Conservation (phyloP, 2,329 filamentous ascomycete species). For the Trichoderma sp. region DNA sequence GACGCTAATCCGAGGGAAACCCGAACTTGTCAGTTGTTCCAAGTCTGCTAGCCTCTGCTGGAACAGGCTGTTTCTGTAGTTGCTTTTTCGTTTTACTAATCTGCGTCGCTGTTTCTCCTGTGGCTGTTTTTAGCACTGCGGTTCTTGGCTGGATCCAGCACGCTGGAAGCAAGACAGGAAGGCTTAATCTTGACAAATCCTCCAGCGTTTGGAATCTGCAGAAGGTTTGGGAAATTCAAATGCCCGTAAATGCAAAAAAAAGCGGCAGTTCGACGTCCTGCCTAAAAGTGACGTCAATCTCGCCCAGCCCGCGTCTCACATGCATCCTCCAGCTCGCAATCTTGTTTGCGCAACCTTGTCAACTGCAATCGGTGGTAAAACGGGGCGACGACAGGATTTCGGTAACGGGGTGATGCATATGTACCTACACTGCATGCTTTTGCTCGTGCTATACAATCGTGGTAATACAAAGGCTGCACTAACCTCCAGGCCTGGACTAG, state of each 20-base stretch:
- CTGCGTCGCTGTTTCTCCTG: background rate
- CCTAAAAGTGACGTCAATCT: constrained; percentile 1
- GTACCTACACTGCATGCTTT: background rate
- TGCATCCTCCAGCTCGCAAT: background rate
- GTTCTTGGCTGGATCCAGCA: background rate
- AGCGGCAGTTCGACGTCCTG: background rate
- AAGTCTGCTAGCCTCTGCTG: background rate
- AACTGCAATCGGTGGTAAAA: background rate
- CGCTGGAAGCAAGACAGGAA: background rate
- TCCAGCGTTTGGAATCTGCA: background rate
- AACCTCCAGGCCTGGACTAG: background rate
- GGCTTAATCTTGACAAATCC: background rate
- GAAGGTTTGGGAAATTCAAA: background rate
- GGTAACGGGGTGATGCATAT: background rate
- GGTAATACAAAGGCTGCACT: background rate
- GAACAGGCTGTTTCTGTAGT: background rate
- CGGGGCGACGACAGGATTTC: background rate
- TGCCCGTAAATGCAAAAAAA: background rate
- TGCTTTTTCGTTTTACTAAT: background rate
- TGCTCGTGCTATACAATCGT: background rate
- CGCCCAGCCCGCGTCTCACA: background rate
- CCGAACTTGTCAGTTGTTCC: background rate
- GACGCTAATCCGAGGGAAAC: background rate
- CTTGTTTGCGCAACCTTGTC: background rate
- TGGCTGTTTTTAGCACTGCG: background rate